Base-by-base conservation (phyloP, 257 asterid genomes). In the Lithospermum erythrorhizon region DNA sequence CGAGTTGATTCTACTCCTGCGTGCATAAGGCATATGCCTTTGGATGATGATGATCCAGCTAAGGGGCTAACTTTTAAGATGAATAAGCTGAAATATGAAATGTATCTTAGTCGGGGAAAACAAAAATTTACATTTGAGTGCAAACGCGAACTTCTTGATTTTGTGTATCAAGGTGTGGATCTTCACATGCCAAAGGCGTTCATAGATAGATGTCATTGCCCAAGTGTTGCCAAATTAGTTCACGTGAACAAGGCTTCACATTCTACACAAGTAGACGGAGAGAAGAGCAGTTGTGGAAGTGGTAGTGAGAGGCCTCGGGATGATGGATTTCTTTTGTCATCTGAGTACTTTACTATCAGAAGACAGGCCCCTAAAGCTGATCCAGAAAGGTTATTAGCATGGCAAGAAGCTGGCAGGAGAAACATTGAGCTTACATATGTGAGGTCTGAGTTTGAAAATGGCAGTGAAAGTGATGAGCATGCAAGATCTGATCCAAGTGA, bases 361-460 rank as follows among this genome's bases (percentile, higher is more conserved):
- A 85, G 86, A 79, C 99, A 93, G 73, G 67, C 96, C 71, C 97
- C 99, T 53, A 93, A 83, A 77, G 99, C 97, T 74, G 97, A 89
- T 59, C 94, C 96, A 61, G 82, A 78, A 59, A 82, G 91, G 74
- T 80, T 93, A 75, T 72, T 89, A 73, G 76, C 87, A 24, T 93
- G 99, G 99, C 99, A 89, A 80, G 97, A 93, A 78, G 79, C 96
- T 71, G 95, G 97, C 57, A 76, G 95, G 73, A 86, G 89, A 77
- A 84, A 93, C 78, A 82, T 82, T 65, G 99, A 89, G 86, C 77
- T 81, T 89, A 89, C 95, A 23, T 89, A 87, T 77, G 94, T 89
- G 67, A 83, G 95, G 74, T 93, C 99, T 72, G 97, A 93, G 82
- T 89, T 80, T 69, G 99, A 93, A 79, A 81, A 84, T 83, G 99